Evolutionary conservation across 495 filamentous ascomycete genomes (phyloP), one percentile per base, ranked within the genome.

Genomic region (Talaromyces adpressus): DNA sequence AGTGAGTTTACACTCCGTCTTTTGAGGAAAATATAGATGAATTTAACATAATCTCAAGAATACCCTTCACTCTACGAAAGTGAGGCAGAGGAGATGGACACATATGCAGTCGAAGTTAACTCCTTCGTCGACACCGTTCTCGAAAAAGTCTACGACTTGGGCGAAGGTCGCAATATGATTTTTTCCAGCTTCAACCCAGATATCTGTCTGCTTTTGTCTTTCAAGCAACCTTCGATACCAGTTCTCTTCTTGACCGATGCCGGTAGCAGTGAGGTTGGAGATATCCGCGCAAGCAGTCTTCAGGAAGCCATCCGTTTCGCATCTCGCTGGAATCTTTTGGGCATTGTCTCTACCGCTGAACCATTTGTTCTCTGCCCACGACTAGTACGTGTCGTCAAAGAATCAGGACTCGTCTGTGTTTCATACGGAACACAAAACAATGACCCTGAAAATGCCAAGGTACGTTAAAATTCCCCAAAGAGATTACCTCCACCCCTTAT

Each of bases 171-270:
- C 3, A 90, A 96, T 71, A 87, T 98, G 73, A 90, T 98, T 64
- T 99, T 99, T 79, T 93, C 89, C 63, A 91, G 87, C 67, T 99
- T 99, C 80, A 94, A 97, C 74, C 95, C 95, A 5, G 95, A 98
- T 63, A 91, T 98, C 41, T 99, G 95, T 69, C 81, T 99, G 22
- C 81, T 96, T 64, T 78, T 98, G 49, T 93, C 89, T 62, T 93
- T 96, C 82, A 99, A 99, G 80, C 95, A 91, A 76, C 93, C 94
- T 1, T 93, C 87, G 20, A 95, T 97, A 57, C 95, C 95, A 0
- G 89, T 99, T 62, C 78, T 99, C 51, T 99, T 98, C 79, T 80
- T 99, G 30, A 95, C 90, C 0, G 95, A 98, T 67, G 91, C 91
- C 2, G 93, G 93, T 0, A 86, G 84, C 23, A 80, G 72, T 16